These are phyloP conservation scores for Podospora comata DNA, from an alignment of 495 filamentous ascomycete species.

Conservation along the genomic window DNA sequence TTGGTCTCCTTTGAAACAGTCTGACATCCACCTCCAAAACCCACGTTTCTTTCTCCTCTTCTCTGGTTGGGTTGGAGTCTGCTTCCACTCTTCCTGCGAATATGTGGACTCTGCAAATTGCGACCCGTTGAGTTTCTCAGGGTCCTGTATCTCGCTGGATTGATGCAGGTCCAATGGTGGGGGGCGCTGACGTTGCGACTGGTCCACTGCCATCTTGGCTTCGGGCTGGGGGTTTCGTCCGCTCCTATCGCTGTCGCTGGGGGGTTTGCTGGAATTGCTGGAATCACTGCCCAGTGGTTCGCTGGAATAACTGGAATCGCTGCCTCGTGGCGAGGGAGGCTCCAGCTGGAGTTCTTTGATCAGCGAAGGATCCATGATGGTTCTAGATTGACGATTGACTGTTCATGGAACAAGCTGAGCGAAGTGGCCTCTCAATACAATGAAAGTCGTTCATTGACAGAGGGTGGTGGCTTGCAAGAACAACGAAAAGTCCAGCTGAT, in stretches of 20 bases:
- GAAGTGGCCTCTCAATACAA: not conserved
- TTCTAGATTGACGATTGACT: not conserved
- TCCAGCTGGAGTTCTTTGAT: slow-evolving; percentile 3
- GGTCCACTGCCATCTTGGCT: slow-evolving; percentile 20
- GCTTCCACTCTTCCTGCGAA: not conserved
- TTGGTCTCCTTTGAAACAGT: slow-evolving; percentile 6
- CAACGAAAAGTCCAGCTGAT: not conserved
- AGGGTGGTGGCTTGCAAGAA: not conserved
- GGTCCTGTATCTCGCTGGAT: not conserved
- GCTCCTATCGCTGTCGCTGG: not conserved
- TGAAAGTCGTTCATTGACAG: not conserved
- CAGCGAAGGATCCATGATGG: slow-evolving; percentile 1
- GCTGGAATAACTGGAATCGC: not conserved
- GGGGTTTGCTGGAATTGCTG: not conserved
- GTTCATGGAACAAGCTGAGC: not conserved
- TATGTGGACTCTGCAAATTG: not conserved
- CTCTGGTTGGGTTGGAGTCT: not conserved
- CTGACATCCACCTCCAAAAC: not conserved
- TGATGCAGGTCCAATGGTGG: not conserved
- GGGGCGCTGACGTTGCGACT: not conserved
- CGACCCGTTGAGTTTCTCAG: not conserved
- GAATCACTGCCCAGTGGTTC: not conserved
- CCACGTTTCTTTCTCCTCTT: not conserved
- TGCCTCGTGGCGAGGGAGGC: not conserved
- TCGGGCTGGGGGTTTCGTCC: not conserved